A percentile compares a stretch with the other conserved stretches of the same genome.
phyloP scores from a whole-genome alignment of 1,284 basidiomycete species.

The Sporisorium iseilematis-ciliati region DNA sequence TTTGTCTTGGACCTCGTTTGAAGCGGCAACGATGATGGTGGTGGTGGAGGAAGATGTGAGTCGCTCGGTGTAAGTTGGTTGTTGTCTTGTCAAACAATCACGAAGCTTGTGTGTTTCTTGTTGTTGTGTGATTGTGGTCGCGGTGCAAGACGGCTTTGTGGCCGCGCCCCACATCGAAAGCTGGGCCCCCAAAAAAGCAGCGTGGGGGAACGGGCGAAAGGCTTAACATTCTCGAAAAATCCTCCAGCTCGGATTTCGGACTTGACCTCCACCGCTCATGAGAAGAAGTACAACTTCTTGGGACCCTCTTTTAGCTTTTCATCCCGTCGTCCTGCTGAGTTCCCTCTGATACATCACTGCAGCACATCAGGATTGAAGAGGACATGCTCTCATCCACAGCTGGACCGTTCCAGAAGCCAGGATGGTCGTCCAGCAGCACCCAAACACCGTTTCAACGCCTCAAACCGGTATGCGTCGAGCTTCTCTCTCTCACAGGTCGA shows the following conservation, averaged over 20 bases:
- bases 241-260: conserved; percentile 18
- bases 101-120: not conserved
- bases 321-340: too few relatives aligned
- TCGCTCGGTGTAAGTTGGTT: not conserved
- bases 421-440: not conserved
- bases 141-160: not conserved
- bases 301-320: conserved; percentile 17
- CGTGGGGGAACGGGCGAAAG: conserved; percentile 3
- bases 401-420: conserved; percentile 23
- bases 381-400: conserved; percentile 25
- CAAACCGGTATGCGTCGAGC: conserved; percentile 59
- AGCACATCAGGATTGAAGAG: not conserved
- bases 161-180: conserved; percentile 8
- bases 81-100: not conserved
- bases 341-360: not conserved
- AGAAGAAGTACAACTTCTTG: not conserved
- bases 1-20: not conserved
- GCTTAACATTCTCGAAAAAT: not conserved
- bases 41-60: not conserved
- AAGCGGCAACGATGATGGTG: not conserved
- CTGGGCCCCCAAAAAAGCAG: conserved; percentile 2
- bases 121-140: too few relatives aligned
- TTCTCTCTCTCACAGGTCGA: conserved; percentile 38
- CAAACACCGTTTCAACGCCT: conserved; percentile 45
- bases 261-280: conserved; percentile 18